phyloP scores from a whole-genome alignment of 2,329 filamentous ascomycete species.

The Zymoseptoria brevis region DNA sequence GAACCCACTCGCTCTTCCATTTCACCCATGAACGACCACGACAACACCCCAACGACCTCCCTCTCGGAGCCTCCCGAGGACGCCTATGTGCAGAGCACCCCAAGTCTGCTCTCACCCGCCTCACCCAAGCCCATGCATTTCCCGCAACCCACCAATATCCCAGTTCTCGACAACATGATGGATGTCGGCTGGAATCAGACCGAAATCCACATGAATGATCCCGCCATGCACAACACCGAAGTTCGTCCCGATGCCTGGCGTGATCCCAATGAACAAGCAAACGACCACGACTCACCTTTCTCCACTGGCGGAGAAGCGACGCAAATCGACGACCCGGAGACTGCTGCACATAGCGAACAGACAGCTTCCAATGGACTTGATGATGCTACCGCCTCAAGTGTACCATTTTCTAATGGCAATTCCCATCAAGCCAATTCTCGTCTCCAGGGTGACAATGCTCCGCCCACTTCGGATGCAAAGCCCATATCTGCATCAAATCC shows the following conservation, averaged over 20 bases:
- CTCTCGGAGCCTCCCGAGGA: slow-evolving; percentile 41
- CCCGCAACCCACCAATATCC: slow-evolving; percentile 60
- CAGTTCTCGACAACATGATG: slow-evolving; percentile 63
- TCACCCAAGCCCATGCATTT: slow-evolving; percentile 63
- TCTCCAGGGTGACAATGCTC: slow-evolving; percentile 5
- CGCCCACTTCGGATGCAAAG: slow-evolving; percentile 5
- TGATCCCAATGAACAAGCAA: slow-evolving; percentile 22
- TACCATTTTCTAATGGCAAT: slow-evolving; percentile 15
- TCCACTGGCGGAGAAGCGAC: slow-evolving; percentile 14
- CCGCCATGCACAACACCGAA: slow-evolving; percentile 28
- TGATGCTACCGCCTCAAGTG: slow-evolving; percentile 3
- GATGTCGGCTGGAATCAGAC: slow-evolving; percentile 64
- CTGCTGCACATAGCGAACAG: slow-evolving; percentile 17
- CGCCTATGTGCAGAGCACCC: slow-evolving; percentile 56
- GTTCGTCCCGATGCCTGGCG: slow-evolving; percentile 28
- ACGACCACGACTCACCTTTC: slow-evolving; percentile 12
- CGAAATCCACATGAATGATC: slow-evolving; percentile 45
- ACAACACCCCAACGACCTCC: slow-evolving; percentile 7
- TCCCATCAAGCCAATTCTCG: slow-evolving; percentile 15
- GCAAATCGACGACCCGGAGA: not conserved
- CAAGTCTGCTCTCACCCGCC: slow-evolving; percentile 52
- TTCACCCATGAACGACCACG: slow-evolving; percentile 19
- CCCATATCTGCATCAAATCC: slow-evolving; percentile 9
- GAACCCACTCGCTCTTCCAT: not conserved
- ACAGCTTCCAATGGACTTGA: slow-evolving; percentile 13